Percentiles rank a stretch among this genome's conserved stretches.
phyloP scores from a whole-genome alignment of 371 early-diverging fungal species.

The Ordospora pajunii region DNA sequence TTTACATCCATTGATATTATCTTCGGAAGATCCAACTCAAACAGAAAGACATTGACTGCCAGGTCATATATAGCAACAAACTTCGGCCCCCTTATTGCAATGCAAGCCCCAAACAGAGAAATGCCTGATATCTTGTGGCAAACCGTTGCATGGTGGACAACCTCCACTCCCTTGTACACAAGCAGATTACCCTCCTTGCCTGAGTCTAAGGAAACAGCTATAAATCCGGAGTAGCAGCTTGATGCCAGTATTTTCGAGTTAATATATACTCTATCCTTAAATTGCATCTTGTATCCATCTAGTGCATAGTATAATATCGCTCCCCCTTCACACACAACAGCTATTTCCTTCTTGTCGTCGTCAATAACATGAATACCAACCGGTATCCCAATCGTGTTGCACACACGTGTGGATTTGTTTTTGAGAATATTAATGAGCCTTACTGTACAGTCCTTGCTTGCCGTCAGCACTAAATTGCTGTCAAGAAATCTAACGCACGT shows the following conservation, averaged over 20 bases:
- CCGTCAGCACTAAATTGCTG: constrained; percentile 6
- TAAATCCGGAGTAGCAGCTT: neutral
- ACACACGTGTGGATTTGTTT: neutral
- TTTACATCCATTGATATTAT: constrained; percentile 33
- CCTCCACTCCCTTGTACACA: constrained; percentile 2
- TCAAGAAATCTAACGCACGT: constrained; percentile 11
- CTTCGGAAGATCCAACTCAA: constrained; percentile 28
- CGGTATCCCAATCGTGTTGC: constrained; percentile 3
- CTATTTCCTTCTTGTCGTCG: neutral
- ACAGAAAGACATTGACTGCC: constrained; percentile 15
- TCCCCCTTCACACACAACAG: constrained; percentile 13
- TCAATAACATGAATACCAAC: neutral
- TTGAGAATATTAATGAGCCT: constrained; percentile 10
- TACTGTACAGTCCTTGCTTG: constrained; percentile 31
- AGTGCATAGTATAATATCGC: neutral
- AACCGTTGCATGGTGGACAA: constrained; percentile 12
- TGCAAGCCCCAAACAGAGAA: neutral
- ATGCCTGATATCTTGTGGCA: constrained; percentile 3
- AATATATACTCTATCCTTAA: neutral
- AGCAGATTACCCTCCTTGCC: neutral
- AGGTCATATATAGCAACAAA: constrained; percentile 29
- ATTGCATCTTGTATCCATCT: neutral
- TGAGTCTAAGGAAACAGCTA: neutral
- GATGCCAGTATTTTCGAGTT: neutral
- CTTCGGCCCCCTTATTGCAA: constrained; percentile 16